These are phyloP conservation scores for Xylaria sp. DNA, from an alignment of 2,329 filamentous ascomycete genomes.

Conservation along the genomic window DNA sequence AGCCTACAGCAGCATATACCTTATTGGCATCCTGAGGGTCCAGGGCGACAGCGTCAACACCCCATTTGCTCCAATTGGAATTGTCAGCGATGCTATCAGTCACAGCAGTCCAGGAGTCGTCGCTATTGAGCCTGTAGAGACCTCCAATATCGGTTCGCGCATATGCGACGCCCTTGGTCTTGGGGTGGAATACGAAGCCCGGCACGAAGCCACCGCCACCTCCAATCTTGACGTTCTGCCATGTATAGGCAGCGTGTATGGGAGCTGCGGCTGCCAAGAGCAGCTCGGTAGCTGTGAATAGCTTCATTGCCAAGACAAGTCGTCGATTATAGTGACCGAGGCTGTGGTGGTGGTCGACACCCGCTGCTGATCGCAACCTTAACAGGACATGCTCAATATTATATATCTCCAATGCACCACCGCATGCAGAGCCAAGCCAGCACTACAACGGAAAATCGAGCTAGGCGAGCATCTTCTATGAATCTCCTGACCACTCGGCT, in stretches of 20 bases:
- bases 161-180: constrained; percentile 61
- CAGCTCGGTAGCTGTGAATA: constrained; percentile 37
- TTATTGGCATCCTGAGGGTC: constrained; percentile 63
- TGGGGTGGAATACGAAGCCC: constrained; percentile 67
- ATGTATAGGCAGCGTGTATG: constrained; percentile 52
- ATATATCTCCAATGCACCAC: constrained; percentile 19
- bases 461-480: neutral
- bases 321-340: constrained; percentile 21
- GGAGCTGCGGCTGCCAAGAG: constrained; percentile 37
- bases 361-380: constrained; percentile 22
- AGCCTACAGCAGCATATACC: constrained; percentile 64
- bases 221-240: constrained; percentile 63
- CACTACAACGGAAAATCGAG: neutral
- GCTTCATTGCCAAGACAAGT: constrained; percentile 42
- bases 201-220: constrained; percentile 67
- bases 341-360: constrained; percentile 27
- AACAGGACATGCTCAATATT: constrained; percentile 25
- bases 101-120: constrained; percentile 66
- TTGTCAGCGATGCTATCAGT: constrained; percentile 58
- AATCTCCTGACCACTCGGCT: constrained; percentile 6
- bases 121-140: constrained; percentile 63
- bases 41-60: constrained; percentile 65
- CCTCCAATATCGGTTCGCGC: constrained; percentile 68
- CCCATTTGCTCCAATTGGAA: constrained; percentile 64
- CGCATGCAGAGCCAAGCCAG: neutral